Evolutionary conservation across 257 asterid species (phyloP).

Genomic region (Jacaranda copaia): DNA sequence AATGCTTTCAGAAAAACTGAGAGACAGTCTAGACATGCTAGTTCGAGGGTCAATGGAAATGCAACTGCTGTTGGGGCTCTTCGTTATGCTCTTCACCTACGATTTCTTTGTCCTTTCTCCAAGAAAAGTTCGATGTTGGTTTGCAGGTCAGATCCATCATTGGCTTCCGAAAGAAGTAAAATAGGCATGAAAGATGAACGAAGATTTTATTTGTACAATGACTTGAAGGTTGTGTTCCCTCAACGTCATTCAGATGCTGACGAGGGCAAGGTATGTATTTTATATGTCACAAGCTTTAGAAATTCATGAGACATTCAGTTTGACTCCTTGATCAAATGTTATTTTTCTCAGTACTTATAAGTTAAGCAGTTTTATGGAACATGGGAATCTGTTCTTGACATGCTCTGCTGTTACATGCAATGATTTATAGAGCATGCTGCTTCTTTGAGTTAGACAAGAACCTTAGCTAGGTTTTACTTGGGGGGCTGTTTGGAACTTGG

Average conservation of each 20-base stretch:
- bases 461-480: too few relatives aligned
- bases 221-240: conserved; percentile 76
- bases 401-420: too few relatives aligned
- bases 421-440: too few relatives aligned
- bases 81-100: conserved; percentile 78
- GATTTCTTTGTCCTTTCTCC: conserved; percentile 59
- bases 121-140: conserved; percentile 46
- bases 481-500: too few relatives aligned
- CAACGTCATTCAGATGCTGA: conserved; percentile 83
- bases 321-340: too few relatives aligned
- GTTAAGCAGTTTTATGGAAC: too few relatives aligned
- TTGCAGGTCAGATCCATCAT: conserved; percentile 36
- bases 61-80: conserved; percentile 58
- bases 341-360: too few relatives aligned
- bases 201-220: conserved; percentile 69
- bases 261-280: conserved; percentile 71
- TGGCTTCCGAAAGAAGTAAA: conserved; percentile 33
- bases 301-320: background rate
- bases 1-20: conserved; percentile 40
- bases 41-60: conserved; percentile 49
- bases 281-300: background rate
- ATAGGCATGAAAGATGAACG: conserved; percentile 40
- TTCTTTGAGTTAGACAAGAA: too few relatives aligned
- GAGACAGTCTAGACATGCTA: conserved; percentile 40
- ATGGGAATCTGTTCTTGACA: too few relatives aligned